Base-by-base conservation (phyloP, 331 rosid genomes). In the Quercus lobata region DNA sequence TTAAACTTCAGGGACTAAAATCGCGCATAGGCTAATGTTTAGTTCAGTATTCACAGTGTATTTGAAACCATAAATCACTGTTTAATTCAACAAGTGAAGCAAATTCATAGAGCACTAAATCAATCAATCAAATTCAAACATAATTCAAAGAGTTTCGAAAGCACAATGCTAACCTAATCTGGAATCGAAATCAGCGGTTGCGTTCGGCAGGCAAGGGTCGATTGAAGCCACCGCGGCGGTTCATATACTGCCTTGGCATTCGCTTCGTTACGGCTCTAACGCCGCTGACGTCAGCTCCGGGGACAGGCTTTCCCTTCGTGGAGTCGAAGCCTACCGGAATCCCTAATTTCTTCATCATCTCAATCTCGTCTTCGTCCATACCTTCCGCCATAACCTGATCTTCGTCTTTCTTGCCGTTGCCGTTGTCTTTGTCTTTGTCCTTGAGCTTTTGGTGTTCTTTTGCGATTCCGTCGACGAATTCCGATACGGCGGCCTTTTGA, bases 141-240 rank as follows among this genome's bases (percentile, higher is more conserved):
- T 41, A 41, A 41, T 41, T 41, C 12, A 60, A 7, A 55, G 3
- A 5, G 46, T 44, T 41, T 53, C 16, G 49, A 16, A 44, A 6
- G 19, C 49, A 70, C 16, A 65, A 73, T 80, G 32, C 19, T 18
- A 18, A 76, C 74, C 87, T 54, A 3, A 78, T 85, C 88, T 76
- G 61, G 61, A 9, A 44, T 80, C 80, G 53, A 69, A 32, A 79
- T 89, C 82, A 96, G 62, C 98, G 96, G 81, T 84, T 93, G 76
- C 84, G 91, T 92, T 93, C 98, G 25, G 97, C 96, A 16, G 99
- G 99, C 86, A 96, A 88, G 8, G 99, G 98, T 19, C 97, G 94
- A 76, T 96, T 96, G 73, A 96, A 96, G 0, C 99, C 99, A 2
- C 99, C 99, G 6, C 98, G 98, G 30, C 98, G 91, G 76, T 96